Base-by-base conservation (phyloP, 768 basidiomycete species). In the Leccinum barrowsii region DNA sequence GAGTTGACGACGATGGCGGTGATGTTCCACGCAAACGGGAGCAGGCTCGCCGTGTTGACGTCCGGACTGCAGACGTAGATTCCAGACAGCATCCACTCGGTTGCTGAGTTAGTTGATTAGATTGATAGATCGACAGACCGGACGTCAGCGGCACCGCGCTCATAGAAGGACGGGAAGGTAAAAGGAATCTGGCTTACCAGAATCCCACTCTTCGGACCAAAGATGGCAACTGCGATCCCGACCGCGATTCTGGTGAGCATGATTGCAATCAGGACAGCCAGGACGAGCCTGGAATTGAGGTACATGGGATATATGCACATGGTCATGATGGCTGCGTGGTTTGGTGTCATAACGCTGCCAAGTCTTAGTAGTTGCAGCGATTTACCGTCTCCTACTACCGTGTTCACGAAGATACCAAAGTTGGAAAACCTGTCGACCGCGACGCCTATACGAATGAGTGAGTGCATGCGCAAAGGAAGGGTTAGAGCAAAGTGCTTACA, bases 161-260 rank as follows among this genome's bases (percentile, higher is more conserved):
- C 2, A 2, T 28, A 28, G 28, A 8, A 28, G 28, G 28, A 28
- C 7, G 28, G 2, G 1, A 28, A 28, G 28, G 28, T 0, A 28
- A 28, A 0, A 28, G 0, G 28, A 28, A 21, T 46, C 35, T 17
- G 48, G 12, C 48, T n/a, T 40, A 67, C 65, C 60, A 42, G 46
- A 51, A 66, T 60, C 1, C 65, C 65, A 3, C 65, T 66, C 4
- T n/a, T 12, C 4, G 64, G 65, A 10, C 65, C 65, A 37, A 66
- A 55, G 7, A 59, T 56, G 35, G 52, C 28, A 17, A 59, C 10
- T 3, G 50, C 50, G 24, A 63, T 26, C 13, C 59, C 59, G 4
- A 67, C 10, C 8, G 13, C 42, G 13, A 64, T 55, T 24, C 59
- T 54, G 7, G 54, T 21, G n/a, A 61, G 21, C 30, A 67, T 35